Base-by-base conservation (phyloP, 768 basidiomycete species). In the Boletus subcaerulescens region DNA sequence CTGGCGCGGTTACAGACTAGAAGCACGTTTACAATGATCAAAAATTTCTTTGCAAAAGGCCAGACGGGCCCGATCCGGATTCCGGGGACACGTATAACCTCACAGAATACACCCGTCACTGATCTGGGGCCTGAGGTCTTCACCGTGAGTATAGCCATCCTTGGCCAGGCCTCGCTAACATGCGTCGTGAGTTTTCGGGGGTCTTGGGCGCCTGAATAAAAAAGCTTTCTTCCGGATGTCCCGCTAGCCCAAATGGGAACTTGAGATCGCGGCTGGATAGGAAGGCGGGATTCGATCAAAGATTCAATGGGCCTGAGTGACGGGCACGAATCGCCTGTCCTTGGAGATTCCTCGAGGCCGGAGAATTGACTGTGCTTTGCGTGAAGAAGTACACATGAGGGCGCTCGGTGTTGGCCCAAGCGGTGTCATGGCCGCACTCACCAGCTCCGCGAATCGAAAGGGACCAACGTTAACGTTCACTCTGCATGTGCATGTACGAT, bases 211-310 rank as follows among this genome's bases (percentile, higher is more conserved):
- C 58, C 58, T 56, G 51, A 57, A 60, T 63, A 71, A 65, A 64
- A 60, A 45, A 52, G 45, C 53, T 24, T 56, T 48, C 52, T 33
- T 60, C 51, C 48, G 43, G 42, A 48, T 48, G 53, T 59, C 45
- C 49, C 61, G 71, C 75, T 75, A 80, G 74, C 76, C 78, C 76
- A 76, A 74, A 80, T 67, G 66, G 74, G 77, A 71, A 76, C 70
- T 65, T 74, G 71, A 73, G 74, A 78, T 76, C 77, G 49, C 24
- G 35, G 35, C 73, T 66, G 70, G 71, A 74, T 72, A 73, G 71
- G 68, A 77, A 77, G 33, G 67, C 67, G 50, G 50, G 57, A 56
- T 67, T 63, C 61, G 67, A 70, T 49, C 59, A 63, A 57, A 64
- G 68, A 59, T 68, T 73, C 22, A 22, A 22, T 22, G 65, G 65